Evolutionary conservation across 208 protist species (phyloP), one percentile per base, ranked within the genome.

Genomic region (Trypanosoma grayi): DNA sequence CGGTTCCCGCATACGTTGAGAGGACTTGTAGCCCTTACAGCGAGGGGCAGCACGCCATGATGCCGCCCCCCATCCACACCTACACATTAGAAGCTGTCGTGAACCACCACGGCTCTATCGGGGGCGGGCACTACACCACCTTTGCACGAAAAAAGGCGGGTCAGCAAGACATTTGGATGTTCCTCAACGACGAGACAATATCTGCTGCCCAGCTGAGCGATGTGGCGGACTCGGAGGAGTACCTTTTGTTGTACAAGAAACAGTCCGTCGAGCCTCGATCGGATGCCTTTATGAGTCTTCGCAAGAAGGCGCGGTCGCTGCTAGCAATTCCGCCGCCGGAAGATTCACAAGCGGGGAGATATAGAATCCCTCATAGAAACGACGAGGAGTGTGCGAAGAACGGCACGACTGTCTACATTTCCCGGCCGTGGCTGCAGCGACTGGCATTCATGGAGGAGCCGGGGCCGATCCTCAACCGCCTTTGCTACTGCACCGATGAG

Each of bases 71-170:
- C 27, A 59, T 76, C 11, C 66, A 79, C 43, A 92, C 84, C 24
- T 97, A 95, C 78, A 80, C 86, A 13, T 73, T 97, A 14, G 78
- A 85, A 27, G 80, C 70, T 45, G 75, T 95, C 10, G 83, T 97
- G 10, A 84, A 87, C 31, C 91, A 97, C 70, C 79, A 87, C 66
- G 91, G 91, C 46, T 82, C 77, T 56, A 82, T 86, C 41, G 67
- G 73, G 18, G 80, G 87, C 22, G 91, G 91, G 16, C 91, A 97
- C 73, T 97, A 97, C 77, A 90, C 84, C 30, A 76, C 77, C 36
- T 94, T 75, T 66, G 68, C 79, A 3, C 70, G 70, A 39, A 97
- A 97, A 62, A 53, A 58, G 16, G 76, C 71, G 20, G 41, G 55
- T n/a, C 56, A 66, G 39, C 33, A 64, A 60, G 50, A 66, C 18